Percentiles rank a stretch among this genome's conserved stretches.
Evolutionary conservation across 2,329 filamentous ascomycete species (phyloP).

Genomic region (Decorospora gaudefroyi): DNA sequence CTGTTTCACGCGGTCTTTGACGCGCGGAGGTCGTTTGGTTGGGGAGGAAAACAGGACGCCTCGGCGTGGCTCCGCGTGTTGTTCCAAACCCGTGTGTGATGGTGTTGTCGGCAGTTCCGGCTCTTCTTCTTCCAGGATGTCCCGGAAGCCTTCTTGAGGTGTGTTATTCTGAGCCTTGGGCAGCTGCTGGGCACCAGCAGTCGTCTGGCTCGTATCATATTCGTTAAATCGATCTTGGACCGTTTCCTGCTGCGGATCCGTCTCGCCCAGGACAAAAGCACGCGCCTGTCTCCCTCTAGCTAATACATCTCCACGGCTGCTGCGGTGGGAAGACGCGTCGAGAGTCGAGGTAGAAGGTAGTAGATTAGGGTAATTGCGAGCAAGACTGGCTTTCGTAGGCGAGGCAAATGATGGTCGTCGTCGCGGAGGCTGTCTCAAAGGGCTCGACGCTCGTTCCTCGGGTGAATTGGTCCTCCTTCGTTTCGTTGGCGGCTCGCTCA

Average conservation of each 20-base stretch:
- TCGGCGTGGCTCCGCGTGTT: slow-evolving; percentile 29
- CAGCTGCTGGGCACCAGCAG: slow-evolving; percentile 3
- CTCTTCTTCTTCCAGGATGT: slow-evolving; percentile 20
- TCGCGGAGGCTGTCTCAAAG: slow-evolving; percentile 39
- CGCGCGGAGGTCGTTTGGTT: slow-evolving; percentile 36
- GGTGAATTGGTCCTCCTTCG: slow-evolving; percentile 43
- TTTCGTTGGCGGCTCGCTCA: slow-evolving; percentile 45
- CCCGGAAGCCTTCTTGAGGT: slow-evolving; percentile 2
- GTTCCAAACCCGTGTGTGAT: slow-evolving; percentile 16
- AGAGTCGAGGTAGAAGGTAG: slow-evolving; percentile 24
- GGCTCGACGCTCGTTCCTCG: slow-evolving; percentile 28
- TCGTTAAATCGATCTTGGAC: background rate
- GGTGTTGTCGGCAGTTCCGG: slow-evolving; percentile 30
- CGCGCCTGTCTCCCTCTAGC: slow-evolving; percentile 29
- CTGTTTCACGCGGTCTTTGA: slow-evolving; percentile 19
- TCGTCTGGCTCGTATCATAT: slow-evolving; percentile 2
- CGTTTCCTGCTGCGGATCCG: slow-evolving; percentile 3
- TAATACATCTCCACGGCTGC: slow-evolving; percentile 16
- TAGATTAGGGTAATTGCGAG: slow-evolving; percentile 47
- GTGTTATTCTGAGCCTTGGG: slow-evolving; percentile 11
- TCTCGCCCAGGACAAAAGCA: slow-evolving; percentile 26
- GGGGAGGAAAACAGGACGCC: slow-evolving; percentile 40
- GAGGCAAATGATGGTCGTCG: slow-evolving; percentile 47
- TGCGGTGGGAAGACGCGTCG: slow-evolving; percentile 6
- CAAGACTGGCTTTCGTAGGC: slow-evolving; percentile 48